Percentiles rank a stretch among this genome's conserved stretches.
Conservation (phyloP, 371 early-diverging fungal species). For the Circinella umbellata region DNA sequence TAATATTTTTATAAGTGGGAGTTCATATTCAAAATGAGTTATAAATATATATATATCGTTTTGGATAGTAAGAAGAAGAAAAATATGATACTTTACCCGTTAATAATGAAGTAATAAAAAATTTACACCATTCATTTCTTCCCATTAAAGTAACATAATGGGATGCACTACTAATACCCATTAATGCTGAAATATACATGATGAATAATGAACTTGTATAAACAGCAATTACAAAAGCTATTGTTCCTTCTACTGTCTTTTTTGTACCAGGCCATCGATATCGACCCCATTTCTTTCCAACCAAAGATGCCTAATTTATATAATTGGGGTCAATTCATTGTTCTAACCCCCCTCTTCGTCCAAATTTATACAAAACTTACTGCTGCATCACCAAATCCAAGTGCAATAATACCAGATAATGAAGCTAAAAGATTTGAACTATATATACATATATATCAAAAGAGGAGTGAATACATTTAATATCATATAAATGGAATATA, state of each 20-base stretch:
- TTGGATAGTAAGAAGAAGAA: no score
- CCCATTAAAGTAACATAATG: slow-evolving; percentile 27
- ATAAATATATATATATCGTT: no score
- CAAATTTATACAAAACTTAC: slow-evolving; percentile 30
- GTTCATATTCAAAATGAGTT: no score
- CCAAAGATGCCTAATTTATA: slow-evolving; percentile 71
- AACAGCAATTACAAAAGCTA: slow-evolving; percentile 75
- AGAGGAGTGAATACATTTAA: neutral
- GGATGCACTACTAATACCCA: slow-evolving; percentile 31
- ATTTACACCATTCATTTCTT: slow-evolving; percentile 27
- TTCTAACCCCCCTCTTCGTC: no score
- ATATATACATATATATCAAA: neutral
- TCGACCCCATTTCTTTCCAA: slow-evolving; percentile 78
- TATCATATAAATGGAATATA: no score
- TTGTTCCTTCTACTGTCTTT: slow-evolving; percentile 91
- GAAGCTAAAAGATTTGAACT: slow-evolving; percentile 57
- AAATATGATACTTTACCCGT: slow-evolving; percentile 41
- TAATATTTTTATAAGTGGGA: slow-evolving; percentile 5
- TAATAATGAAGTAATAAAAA: slow-evolving; percentile 27
- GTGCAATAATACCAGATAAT: slow-evolving; percentile 78
- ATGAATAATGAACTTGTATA: slow-evolving; percentile 51
- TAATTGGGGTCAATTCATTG: no score
- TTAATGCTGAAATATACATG: slow-evolving; percentile 31
- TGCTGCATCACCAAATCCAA: slow-evolving; percentile 90
- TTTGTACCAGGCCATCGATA: slow-evolving; percentile 74